Evolutionary conservation across 2,329 filamentous ascomycete genomes (phyloP).

Genomic region (Cryphonectria radicalis): DNA sequence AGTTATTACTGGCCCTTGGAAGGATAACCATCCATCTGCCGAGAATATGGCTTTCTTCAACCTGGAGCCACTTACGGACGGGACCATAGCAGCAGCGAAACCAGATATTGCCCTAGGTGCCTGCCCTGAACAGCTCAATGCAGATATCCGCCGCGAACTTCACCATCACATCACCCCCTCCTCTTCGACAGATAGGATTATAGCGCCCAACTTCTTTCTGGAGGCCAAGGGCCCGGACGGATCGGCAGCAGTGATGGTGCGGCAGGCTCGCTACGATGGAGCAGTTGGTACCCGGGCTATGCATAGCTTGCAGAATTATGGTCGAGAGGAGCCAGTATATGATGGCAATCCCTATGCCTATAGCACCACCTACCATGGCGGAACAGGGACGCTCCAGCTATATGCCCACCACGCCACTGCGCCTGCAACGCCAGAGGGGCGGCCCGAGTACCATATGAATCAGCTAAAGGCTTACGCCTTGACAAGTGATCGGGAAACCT

Average conservation of each 20-base stretch:
- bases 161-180: constrained; percentile 40
- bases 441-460: constrained; percentile 48
- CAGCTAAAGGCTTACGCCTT: constrained; percentile 36
- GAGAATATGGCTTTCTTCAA: constrained; percentile 41
- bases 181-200: constrained; percentile 37
- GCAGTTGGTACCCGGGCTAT: too few species aligned
- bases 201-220: constrained; percentile 46
- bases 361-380: constrained; percentile 24
- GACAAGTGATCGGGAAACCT: constrained; percentile 37
- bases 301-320: too few species aligned
- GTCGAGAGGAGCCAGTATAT: background rate
- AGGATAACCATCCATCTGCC: constrained; percentile 33
- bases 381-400: constrained; percentile 39
- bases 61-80: constrained; percentile 42
- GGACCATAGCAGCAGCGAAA: constrained; percentile 35
- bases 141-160: constrained; percentile 33
- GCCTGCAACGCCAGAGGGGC: constrained; percentile 37
- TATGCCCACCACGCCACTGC: constrained; percentile 44
- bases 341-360: background rate
- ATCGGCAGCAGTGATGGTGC: constrained; percentile 1
- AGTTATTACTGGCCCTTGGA: constrained; percentile 35
- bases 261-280: too few species aligned
- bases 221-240: constrained; percentile 44
- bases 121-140: constrained; percentile 24
- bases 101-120: constrained; percentile 42